Percentiles rank a stretch among this genome's conserved stretches.
Evolutionary conservation across 805 yeast genomes (phyloP).

Genomic region (Schwanniomyces polymorphus): DNA sequence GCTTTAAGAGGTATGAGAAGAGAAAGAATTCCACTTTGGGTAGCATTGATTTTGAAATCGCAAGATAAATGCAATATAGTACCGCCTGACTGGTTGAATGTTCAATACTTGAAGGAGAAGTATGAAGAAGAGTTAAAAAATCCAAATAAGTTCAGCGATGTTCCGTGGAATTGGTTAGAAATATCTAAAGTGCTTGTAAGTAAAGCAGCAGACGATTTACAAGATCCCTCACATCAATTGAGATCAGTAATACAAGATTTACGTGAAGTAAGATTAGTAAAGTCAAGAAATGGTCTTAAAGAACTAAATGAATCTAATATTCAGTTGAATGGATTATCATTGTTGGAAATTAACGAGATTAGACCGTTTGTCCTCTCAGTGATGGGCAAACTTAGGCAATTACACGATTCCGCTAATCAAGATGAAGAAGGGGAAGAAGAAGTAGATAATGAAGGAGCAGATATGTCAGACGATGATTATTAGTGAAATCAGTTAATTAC

Average conservation of each 20-base stretch:
- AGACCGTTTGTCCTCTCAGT: slow-evolving; percentile 78
- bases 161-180: slow-evolving; percentile 93
- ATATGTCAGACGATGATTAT: slow-evolving; percentile 5
- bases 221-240: slow-evolving; percentile 69
- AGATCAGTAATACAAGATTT: slow-evolving; percentile 77
- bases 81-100: slow-evolving; percentile 81
- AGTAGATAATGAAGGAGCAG: slow-evolving; percentile 6
- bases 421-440: slow-evolving; percentile 14
- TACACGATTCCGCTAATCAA: slow-evolving; percentile 39
- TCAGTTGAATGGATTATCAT: slow-evolving; percentile 77
- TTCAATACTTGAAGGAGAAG: slow-evolving; percentile 50
- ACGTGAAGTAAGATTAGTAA: slow-evolving; percentile 77
- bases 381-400: slow-evolving; percentile 72
- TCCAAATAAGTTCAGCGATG: slow-evolving; percentile 58
- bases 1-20: slow-evolving; percentile 66
- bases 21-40: slow-evolving; percentile 78
- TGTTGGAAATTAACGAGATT: slow-evolving; percentile 84
- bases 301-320: slow-evolving; percentile 81
- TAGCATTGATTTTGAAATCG: slow-evolving; percentile 76
- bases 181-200: slow-evolving; percentile 66
- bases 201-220: slow-evolving; percentile 75
- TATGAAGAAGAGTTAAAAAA: slow-evolving; percentile 67
- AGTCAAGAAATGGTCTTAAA: slow-evolving; percentile 75
- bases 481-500: background rate
- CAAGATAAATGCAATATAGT: slow-evolving; percentile 85